Evolutionary conservation across 2,329 filamentous ascomycete species (phyloP), one percentile per base, ranked within the genome.

Genomic region (Dothideomycetes sp.): DNA sequence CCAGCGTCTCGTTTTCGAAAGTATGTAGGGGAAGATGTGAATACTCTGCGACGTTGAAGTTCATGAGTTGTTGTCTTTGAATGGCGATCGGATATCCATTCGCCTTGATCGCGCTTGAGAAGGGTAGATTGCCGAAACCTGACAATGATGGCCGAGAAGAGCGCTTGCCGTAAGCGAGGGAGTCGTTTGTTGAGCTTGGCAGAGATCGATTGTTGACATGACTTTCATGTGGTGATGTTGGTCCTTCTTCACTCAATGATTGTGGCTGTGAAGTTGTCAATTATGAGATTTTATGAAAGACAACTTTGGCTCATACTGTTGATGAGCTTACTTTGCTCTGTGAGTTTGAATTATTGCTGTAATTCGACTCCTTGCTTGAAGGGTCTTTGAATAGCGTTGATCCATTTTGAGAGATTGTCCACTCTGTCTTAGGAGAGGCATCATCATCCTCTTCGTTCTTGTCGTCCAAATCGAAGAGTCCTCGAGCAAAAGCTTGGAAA

Each of bases 41-140:
- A 9, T 43, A 35, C 13, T 43, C 40, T 1, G 22, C n/a, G 17
- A 17, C 22, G 10, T 15, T 22, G 16, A 43, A 32, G 4, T 43
- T 43, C 4, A 35, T 19, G 3, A 43, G n/a, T 37, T 43, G 40
- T 16, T 35, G 40, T 2, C 28, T 25, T 32, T 43, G 40, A 9
- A 35, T 43, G n/a, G 33, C 16, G 2, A 27, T 17, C 15, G 40
- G 40, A 12, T 43, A 37, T 11, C 40, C 40, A 17, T 43, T 43
- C 5, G 33, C 40, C 17, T 30, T 25, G 20, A 43, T 36, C 5
- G 40, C 40, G 17, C 40, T 43, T 5, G 40, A 43, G 6, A 43
- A 36, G 8, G 40, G 40, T n/a, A 43, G 16, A 10, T 43, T 43
- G 12, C 40, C 40, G 20, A 37, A 36, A 12, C 22, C 23, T 5